Evolutionary conservation across 208 protist genomes (phyloP).

Genomic region (Acanthamoeba sp.): DNA sequence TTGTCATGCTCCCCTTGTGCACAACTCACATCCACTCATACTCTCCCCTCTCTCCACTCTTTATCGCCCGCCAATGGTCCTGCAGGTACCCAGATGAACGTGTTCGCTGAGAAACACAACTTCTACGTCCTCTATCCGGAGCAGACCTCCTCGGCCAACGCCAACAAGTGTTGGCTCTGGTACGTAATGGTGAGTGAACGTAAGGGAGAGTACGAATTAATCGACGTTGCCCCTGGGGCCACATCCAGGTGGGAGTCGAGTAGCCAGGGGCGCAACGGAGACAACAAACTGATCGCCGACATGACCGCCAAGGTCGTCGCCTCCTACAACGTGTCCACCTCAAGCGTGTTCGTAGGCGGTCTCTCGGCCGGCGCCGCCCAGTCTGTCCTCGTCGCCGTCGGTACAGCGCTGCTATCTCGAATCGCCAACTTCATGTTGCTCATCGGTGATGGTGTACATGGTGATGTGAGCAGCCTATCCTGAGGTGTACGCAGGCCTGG

Average conservation of each 20-base stretch:
- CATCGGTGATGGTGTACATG: background rate
- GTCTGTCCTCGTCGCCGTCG: constrained; percentile 42
- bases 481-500: background rate
- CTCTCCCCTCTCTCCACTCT: background rate
- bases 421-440: background rate
- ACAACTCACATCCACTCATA: background rate
- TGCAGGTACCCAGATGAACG: constrained; percentile 69
- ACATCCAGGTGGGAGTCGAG: background rate
- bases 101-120: constrained; percentile 22
- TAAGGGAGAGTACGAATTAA: too few relatives aligned
- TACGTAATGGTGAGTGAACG: background rate
- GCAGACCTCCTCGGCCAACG: constrained; percentile 27
- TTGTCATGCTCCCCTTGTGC: too few relatives aligned
- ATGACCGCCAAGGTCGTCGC: constrained; percentile 47
- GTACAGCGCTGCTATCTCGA: background rate
- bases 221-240: background rate
- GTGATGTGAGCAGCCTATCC: constrained; percentile 1
- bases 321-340: background rate
- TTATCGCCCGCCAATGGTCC: background rate
- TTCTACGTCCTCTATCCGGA: constrained; percentile 65
- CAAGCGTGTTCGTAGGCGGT: constrained; percentile 35
- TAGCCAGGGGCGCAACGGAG: constrained; percentile 10
- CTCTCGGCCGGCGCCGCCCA: constrained; percentile 55
- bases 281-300: background rate
- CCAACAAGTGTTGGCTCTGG: constrained; percentile 71